Base-by-base conservation (phyloP, 371 early-diverging fungal genomes). In the Lichtheimia hyalospora region DNA sequence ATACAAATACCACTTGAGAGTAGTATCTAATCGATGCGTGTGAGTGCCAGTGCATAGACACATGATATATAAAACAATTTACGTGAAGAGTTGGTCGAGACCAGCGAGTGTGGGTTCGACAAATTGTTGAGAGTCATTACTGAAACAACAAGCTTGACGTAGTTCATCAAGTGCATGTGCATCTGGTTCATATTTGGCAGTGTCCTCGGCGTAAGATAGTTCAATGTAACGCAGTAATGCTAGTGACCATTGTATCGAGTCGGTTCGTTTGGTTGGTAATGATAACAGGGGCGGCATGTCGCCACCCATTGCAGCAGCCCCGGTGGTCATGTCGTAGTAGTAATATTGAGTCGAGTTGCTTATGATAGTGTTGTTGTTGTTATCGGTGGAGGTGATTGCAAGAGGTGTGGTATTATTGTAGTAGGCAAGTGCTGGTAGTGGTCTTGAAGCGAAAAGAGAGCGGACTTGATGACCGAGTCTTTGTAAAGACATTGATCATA, bases 1-100 rank as follows among this genome's bases (percentile, higher is more conserved):
- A 65, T 10, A 82, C 44, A 55, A 73, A 74, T 3, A 63, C 58
- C 3, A 82, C 66, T 65, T 82, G 82, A 8, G 71, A 68, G 25
- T 69, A 79, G 48, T 82, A 81, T 18, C 74, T 77, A 60, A 43
- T 43, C 34, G 1, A 53, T 34, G 41, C 20, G 18, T 34, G 40
- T 28, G 16, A 14, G n/a, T 44, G 18, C 41, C 15, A 56, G 13
- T 23, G 16, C 15, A 28, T 24, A 52, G 12, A 52, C 28, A 34
- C 10, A 23, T 52, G 52, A 52, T 28, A 23, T 13, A 34, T 18
- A 10, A 15, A 16, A 28, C 52, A 27, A n/a, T 25, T 23, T 63
- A 73, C 68, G 73, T 71, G 24, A 63, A 69, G 44, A 70, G 51
- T 34, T 67, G 66, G 24, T 71, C 75, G 13, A 73, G 44, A 4